Conservation (phyloP, 2,329 filamentous ascomycete species). For the Trichoderma oligosporum region DNA sequence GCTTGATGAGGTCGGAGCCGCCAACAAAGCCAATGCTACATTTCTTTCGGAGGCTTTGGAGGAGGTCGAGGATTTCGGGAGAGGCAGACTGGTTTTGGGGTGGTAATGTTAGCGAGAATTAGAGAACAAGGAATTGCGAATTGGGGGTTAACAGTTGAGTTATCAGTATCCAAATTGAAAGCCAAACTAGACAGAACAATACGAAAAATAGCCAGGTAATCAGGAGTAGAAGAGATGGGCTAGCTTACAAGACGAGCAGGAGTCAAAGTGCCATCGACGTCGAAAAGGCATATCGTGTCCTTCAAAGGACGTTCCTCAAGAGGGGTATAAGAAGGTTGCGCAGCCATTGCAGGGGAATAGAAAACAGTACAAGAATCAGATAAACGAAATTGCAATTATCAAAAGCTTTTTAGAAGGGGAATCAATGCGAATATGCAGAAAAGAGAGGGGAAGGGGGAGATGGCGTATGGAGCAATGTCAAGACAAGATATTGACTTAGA, state of each 20-base stretch:
- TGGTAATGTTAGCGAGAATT: not conserved
- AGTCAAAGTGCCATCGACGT: conserved; percentile 91
- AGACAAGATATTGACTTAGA: conserved; percentile 9
- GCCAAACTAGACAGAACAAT: not conserved
- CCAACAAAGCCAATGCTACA: conserved; percentile 89
- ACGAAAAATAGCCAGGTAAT: not conserved
- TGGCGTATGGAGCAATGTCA: not conserved
- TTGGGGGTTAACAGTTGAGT: not conserved
- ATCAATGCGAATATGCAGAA: not conserved
- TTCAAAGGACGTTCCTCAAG: conserved; percentile 81
- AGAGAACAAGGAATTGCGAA: not conserved
- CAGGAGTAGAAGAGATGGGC: not conserved
- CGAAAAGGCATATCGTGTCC: conserved; percentile 93
- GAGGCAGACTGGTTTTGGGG: conserved; percentile 54
- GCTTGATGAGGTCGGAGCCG: conserved; percentile 86
- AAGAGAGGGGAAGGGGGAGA: not conserved
- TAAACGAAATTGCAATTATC: not conserved
- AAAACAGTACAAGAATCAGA: not conserved
- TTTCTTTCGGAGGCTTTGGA: conserved; percentile 77
- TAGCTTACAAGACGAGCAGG: conserved; percentile 67
- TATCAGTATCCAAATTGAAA: not conserved
- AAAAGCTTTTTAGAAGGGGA: not conserved
- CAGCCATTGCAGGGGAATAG: conserved; percentile 38
- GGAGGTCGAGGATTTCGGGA: conserved; percentile 78
- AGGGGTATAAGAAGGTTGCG: conserved; percentile 57